Base-by-base conservation (phyloP, 768 basidiomycete genomes). In the Suillus clintonianus region DNA sequence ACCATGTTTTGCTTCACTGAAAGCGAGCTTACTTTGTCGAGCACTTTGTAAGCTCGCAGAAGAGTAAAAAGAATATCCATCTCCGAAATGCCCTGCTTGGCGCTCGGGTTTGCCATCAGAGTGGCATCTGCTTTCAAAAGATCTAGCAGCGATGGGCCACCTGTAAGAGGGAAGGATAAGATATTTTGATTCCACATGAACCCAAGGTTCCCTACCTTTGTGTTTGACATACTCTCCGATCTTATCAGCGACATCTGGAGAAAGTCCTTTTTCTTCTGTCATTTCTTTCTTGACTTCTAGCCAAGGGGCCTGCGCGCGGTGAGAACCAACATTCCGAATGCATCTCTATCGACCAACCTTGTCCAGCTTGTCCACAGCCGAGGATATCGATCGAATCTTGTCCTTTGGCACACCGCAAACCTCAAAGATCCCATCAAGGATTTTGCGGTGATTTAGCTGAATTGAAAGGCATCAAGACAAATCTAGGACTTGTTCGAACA, bases 341-440 rank as follows among this genome's bases (percentile, higher is more conserved):
- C 11, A 60, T 39, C 43, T 42, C 19, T 24, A 14, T 32, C 19
- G 19, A 69, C 78, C 32, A 61, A 91, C 92, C 86, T 99, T 99
- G 83, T 99, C 97, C 13, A 99, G 86, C 76, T 99, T 99, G 78
- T 99, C 97, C 11, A 99, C 97, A 0, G 97, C 97, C 17, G 94
- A 96, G 0, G 95, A 97, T 67, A 99, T 99, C 15, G 89, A 80
- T 6, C 97, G 86, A 56, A 93, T 95, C 79, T 95, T 97, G 30
- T 94, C 94, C 27, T 80, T 70, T 0, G 95, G 91, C 5, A 99
- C 97, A 60, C 97, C 97, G 69, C 96, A 99, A 2, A 98, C 90
- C 71, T 94, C 90, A 71, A 99, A 99, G 64, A 99, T 91, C 34
- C 97, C 97, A 74, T 99, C 97, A 15, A 99, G 83, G 65, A 99